These are phyloP conservation scores for Serendipita vermifera DNA, from an alignment of 768 basidiomycete species.

Conservation along the genomic window DNA sequence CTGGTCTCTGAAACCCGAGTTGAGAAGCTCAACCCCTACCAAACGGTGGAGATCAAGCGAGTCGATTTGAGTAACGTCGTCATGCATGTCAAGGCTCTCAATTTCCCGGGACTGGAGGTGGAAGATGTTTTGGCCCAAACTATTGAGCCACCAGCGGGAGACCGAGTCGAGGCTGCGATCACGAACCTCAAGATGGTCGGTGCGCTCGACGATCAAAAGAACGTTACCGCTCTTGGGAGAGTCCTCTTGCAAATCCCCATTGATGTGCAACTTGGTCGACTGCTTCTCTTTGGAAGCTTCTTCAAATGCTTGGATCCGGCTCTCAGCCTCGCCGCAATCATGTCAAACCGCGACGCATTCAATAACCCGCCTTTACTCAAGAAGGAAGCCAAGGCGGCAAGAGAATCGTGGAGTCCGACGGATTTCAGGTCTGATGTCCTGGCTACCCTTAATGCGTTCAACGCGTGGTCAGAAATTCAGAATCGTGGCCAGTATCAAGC, in stretches of 20 bases:
- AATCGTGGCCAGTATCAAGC: constrained; percentile 45
- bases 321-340: constrained; percentile 79
- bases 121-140: constrained; percentile 74
- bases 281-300: constrained; percentile 82
- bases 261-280: constrained; percentile 77
- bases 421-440: constrained; percentile 79
- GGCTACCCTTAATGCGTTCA: constrained; percentile 66
- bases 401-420: constrained; percentile 62
- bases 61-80: constrained; percentile 82
- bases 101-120: constrained; percentile 73
- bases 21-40: constrained; percentile 54
- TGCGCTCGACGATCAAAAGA: constrained; percentile 61
- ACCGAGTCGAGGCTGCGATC: constrained; percentile 69
- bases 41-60: constrained; percentile 91
- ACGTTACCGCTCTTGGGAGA: constrained; percentile 74
- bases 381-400: constrained; percentile 52
- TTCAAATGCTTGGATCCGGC: constrained; percentile 86
- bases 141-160: constrained; percentile 77
- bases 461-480: constrained; percentile 66
- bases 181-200: constrained; percentile 71
- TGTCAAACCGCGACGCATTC: constrained; percentile 86
- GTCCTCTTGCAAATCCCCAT: constrained; percentile 83
- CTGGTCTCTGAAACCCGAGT: constrained; percentile 56
- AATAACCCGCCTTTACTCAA: constrained; percentile 68
- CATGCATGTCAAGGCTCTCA: constrained; percentile 91